Evolutionary conservation across 208 protist species (phyloP).

Genomic region (Entamoeba histolytica): DNA sequence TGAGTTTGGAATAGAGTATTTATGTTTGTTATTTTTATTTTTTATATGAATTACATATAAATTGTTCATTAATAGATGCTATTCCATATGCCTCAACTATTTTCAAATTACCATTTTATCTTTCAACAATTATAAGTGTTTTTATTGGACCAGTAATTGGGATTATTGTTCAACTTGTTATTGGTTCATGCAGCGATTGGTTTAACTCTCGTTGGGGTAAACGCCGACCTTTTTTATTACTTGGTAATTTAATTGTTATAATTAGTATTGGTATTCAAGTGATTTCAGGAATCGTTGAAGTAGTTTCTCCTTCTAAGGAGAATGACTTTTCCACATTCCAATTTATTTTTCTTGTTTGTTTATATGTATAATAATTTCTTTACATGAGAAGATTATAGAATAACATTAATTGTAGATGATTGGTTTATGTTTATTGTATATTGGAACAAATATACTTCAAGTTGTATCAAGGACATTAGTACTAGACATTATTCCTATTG

Average conservation of each 20-base stretch:
- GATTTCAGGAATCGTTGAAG: not conserved
- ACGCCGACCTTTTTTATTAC: constrained; percentile 7
- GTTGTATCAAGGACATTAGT: not conserved
- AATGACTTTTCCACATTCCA: no score
- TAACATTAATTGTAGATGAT: not conserved
- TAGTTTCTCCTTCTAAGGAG: not conserved
- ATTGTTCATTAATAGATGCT: not conserved
- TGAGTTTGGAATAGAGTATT: not conserved
- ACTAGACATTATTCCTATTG: not conserved
- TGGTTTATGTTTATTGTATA: not conserved
- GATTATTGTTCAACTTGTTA: constrained; percentile 10
- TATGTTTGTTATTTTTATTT: not conserved
- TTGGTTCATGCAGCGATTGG: not conserved
- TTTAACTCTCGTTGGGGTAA: not conserved
- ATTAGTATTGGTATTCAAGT: not conserved
- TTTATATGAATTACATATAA: not conserved
- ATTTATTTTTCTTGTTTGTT: no score
- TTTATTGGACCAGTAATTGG: constrained; percentile 1
- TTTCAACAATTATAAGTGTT: not conserved
- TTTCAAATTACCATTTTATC: not conserved
- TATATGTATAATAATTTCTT: no score
- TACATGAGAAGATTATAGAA: no score
- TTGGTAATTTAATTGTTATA: not conserved
- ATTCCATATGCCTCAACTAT: not conserved
- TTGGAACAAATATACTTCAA: not conserved